phyloP scores from a whole-genome alignment of 2,329 filamentous ascomycete genomes.

The Colletotrichum lupini region DNA sequence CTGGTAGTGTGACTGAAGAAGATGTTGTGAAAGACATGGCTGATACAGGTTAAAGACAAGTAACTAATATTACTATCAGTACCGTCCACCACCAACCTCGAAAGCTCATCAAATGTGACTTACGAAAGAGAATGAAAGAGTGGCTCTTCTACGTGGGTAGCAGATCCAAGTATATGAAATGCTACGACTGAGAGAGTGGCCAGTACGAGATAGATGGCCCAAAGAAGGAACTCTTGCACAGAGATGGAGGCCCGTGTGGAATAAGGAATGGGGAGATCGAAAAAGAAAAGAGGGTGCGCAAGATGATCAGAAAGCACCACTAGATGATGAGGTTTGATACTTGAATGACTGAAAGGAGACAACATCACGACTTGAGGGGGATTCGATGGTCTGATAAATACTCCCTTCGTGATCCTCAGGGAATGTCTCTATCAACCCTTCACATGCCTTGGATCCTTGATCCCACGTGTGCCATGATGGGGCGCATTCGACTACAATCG shows the following conservation, averaged over 20 bases:
- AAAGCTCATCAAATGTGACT: not conserved
- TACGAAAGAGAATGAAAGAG: not conserved
- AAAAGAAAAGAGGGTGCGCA: slow-evolving; percentile 1
- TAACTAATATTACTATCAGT: not conserved
- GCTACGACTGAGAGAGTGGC: not conserved
- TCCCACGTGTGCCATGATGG: not conserved
- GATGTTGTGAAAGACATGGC: slow-evolving; percentile 15
- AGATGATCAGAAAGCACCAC: not conserved
- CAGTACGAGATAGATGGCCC: not conserved
- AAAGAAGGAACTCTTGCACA: slow-evolving; percentile 12
- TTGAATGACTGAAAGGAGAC: not conserved
- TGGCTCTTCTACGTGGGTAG: not conserved
- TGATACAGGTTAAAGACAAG: not conserved
- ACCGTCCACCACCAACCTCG: not conserved
- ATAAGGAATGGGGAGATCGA: slow-evolving; percentile 11
- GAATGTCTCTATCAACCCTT: slow-evolving; percentile 1
- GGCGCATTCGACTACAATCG: not conserved
- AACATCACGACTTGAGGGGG: slow-evolving; percentile 22
- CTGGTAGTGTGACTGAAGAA: slow-evolving; percentile 22
- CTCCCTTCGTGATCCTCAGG: slow-evolving; percentile 16
- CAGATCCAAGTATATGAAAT: not conserved
- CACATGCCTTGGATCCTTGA: slow-evolving; percentile 1
- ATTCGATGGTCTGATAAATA: slow-evolving; percentile 19
- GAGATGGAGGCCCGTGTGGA: slow-evolving; percentile 1
- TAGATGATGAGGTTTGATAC: slow-evolving; percentile 3